Evolutionary conservation across 2,329 filamentous ascomycete species (phyloP), one percentile per base, ranked within the genome.

Genomic region (Neurospora crassa): DNA sequence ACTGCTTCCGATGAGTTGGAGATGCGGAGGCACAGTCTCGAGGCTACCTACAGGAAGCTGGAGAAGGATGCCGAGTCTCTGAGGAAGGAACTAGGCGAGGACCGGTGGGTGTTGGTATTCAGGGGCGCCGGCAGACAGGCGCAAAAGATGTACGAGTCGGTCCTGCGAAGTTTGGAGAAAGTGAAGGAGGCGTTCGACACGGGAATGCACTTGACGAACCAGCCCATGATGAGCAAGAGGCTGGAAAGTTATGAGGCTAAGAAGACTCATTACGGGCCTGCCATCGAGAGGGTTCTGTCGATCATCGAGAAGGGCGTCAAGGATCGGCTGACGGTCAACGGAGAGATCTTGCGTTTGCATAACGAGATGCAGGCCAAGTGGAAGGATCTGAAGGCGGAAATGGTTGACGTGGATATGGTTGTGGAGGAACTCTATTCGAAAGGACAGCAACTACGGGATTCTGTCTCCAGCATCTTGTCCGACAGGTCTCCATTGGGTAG

Each of bases 271-370:
- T 99, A 98, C 78, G 92, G 94, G 1, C 93, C 94, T 11, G 95
- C 96, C 1, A 96, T 99, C 78, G 93, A 96, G 79, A 89, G 94
- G 59, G 93, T 99, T 8, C 83, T 98, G 20, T 90, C 91, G 47
- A 96, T 98, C 78, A 97, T 98, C 69, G 93, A 97, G 76, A 95
- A 93, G 78, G 96, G 96, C n/a, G 91, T 98, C 77, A 92, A 92
- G 78, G 94, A 98, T 78, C 89, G 96, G n/a, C 84, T 97, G 68
- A 98, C 96, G 0, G 93, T 98, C 70, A 98, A 99, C 78, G 96
- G 96, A 67, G 96, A 98, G 81, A 96, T 98, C 73, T 81, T 98
- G 40, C 89, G 94, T 67, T 84, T 98, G 41, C 91, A 97, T 77
- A 88, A 89, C 7, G 94, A 98, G 76, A 91, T 97, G 83, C 90